phyloP scores from a whole-genome alignment of 495 filamentous ascomycete genomes.

The Alectoria sarmentosa region DNA sequence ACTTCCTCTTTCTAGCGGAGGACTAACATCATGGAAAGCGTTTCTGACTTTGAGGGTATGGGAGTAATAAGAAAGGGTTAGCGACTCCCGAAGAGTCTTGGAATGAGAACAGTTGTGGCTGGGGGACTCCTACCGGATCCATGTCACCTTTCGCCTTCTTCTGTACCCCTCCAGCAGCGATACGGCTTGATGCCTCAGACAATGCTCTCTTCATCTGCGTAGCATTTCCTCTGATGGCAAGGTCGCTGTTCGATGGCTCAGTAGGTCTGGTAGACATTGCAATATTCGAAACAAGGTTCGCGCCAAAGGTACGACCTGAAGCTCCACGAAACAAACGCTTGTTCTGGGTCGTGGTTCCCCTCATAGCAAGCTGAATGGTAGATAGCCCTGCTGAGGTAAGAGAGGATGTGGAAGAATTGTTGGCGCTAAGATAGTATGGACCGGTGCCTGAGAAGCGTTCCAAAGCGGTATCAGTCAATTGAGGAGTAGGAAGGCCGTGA shows the following conservation, averaged over 20 bases:
- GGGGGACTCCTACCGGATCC: background rate
- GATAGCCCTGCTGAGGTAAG: background rate
- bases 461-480: background rate
- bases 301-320: background rate
- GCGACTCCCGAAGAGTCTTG: background rate
- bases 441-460: background rate
- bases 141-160: constrained; percentile 1
- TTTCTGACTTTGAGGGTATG: too few relatives aligned
- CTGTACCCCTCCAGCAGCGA: background rate
- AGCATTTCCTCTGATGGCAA: background rate
- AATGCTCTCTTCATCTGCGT: constrained; percentile 2
- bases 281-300: background rate
- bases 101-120: background rate
- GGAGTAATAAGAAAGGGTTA: background rate
- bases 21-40: background rate
- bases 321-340: background rate
- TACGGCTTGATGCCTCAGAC: background rate
- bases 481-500: background rate
- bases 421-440: background rate
- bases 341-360: background rate
- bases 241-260: background rate
- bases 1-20: background rate
- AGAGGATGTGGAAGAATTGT: background rate
- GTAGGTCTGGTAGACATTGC: background rate
- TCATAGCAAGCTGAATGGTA: background rate